Base-by-base conservation (phyloP, 257 asterid genomes). In the Asclepias syriaca region DNA sequence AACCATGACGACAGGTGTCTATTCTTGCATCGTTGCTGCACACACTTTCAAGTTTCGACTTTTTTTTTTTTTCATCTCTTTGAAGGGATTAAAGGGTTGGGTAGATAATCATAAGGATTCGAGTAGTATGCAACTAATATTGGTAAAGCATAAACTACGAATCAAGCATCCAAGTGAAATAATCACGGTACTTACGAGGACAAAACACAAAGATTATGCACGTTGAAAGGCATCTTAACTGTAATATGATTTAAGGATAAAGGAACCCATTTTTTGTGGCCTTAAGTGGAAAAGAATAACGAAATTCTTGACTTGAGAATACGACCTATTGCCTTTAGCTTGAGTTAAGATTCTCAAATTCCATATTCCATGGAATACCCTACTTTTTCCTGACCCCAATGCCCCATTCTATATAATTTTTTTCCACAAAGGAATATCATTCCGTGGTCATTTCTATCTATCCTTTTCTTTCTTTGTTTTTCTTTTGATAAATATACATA, bases 291-390 rank as follows among this genome's bases (percentile, higher is more conserved):
- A 83, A 83, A 75, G 83, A 83, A 80, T 78, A 81, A 80, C 66
- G 49, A 84, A 80, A 84, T 85, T 85, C 95, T 87, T 86, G 95
- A 79, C 95, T 87, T 84, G 90, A 75, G 86, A 88, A 88, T 85
- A 84, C 74, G 77, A 74, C 84, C 73, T 82, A 84, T 75, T 77
- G 79, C 74, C 89, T 82, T 75, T 81, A 75, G 75, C 78, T 77
- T 80, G 87, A 83, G 93, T 87, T 83, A 79, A 81, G 87, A 87
- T 88, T 87, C 89, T 79, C 64, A 86, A 56, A 84, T 85, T 81
- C 92, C 86, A 82, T 48, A 48, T 85, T 83, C 85, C 87, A 48
- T 59, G 69, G 82, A 86, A 89, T 87, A 43, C 82, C 65, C 66
- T 51, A 54, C 80, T 74, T 81, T 82, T 34, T 55, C 75, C 72